These are phyloP conservation scores for Microstegium vimineum DNA, from an alignment of 176 grass and related monocot genomes.

Conservation along the genomic window DNA sequence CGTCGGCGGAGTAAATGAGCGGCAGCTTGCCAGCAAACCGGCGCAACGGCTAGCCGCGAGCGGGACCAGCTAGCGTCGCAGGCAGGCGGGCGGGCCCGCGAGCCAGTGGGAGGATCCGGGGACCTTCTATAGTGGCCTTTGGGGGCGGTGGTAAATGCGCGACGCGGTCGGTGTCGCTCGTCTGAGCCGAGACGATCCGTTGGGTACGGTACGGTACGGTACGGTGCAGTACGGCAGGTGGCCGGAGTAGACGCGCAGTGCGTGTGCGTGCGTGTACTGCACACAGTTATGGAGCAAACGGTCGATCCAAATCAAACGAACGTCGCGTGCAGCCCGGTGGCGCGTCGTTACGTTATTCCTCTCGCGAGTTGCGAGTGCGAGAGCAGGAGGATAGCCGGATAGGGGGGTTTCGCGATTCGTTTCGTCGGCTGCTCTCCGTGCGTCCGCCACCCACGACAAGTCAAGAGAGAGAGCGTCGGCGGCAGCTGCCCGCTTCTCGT, in stretches of 20 bases:
- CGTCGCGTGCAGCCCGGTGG: background rate
- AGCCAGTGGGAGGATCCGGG: background rate
- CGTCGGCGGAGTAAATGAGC: background rate
- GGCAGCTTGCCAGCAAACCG: background rate
- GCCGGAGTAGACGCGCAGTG: background rate
- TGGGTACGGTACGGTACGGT: background rate
- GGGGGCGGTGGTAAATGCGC: conserved; percentile 26
- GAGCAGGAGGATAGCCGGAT: too few relatives aligned
- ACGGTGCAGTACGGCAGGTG: background rate
- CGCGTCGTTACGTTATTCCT: background rate
- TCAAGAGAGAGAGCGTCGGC: background rate
- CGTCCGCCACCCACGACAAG: too few relatives aligned
- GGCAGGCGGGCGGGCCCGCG: background rate
- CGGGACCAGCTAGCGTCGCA: background rate
- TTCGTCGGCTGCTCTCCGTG: background rate
- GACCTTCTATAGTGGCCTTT: background rate
- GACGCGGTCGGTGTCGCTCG: background rate
- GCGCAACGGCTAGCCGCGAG: conserved; percentile 27
- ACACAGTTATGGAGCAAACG: background rate
- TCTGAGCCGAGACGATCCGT: background rate
- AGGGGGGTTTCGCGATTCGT: background rate
- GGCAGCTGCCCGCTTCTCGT: background rate
- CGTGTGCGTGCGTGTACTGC: background rate
- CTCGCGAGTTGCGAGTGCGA: too few relatives aligned
- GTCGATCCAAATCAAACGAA: background rate